A percentile compares a stretch with the other conserved stretches of the same genome.
phyloP scores from a whole-genome alignment of 345 rosid species.

The Eucalyptus marginata region DNA sequence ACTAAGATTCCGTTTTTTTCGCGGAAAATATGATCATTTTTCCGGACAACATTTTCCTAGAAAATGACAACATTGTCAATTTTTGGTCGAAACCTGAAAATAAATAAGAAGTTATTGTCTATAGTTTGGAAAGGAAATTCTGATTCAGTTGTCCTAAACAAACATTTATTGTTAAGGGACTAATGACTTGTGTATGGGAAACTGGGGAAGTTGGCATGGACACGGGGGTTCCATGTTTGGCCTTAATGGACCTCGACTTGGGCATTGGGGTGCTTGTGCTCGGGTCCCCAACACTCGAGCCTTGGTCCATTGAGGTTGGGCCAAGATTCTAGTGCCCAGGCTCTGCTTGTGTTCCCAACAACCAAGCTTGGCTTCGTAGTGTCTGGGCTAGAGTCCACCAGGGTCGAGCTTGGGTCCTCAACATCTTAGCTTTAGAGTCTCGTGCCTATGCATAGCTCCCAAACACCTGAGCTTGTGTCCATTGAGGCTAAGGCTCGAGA shows the following conservation, averaged over 20 bases:
- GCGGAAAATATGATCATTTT: no score
- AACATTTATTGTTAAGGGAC: background rate
- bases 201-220: no score
- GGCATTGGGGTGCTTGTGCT: no score
- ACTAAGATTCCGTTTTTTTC: background rate
- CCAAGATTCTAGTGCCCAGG: background rate
- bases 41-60: background rate
- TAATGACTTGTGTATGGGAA: no score
- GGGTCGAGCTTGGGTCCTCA: background rate
- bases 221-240: no score
- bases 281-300: background rate
- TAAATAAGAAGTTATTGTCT: no score
- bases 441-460: background rate
- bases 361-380: fast-evolving
- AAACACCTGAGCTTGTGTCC: background rate
- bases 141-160: no score
- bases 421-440: background rate
- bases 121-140: no score
- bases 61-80: background rate
- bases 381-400: background rate
- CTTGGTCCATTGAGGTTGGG: background rate
- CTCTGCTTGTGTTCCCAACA: background rate
- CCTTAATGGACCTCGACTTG: no score
- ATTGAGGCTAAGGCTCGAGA: background rate
- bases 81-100: no score